phyloP scores from a whole-genome alignment of 2,329 filamentous ascomycete species.

The Ophiosphaerella korrae region DNA sequence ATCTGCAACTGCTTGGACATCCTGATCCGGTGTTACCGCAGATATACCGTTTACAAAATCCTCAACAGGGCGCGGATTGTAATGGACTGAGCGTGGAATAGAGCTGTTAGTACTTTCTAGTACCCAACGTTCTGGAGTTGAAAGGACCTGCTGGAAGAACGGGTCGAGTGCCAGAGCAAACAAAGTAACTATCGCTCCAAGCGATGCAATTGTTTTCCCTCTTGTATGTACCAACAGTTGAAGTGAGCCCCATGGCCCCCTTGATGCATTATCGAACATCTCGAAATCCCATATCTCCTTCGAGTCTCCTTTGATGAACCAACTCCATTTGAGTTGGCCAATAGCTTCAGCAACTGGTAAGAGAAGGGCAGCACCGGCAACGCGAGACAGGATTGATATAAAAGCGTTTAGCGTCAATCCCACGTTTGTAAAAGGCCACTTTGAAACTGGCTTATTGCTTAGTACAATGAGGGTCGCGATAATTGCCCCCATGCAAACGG shows the following conservation, averaged over 20 bases:
- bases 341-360: slow-evolving; percentile 37
- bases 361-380: slow-evolving; percentile 35
- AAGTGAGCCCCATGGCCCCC: slow-evolving; percentile 34
- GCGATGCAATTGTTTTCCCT: slow-evolving; percentile 22
- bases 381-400: slow-evolving; percentile 33
- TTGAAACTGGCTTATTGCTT: slow-evolving; percentile 3
- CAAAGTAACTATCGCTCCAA: slow-evolving; percentile 31
- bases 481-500: slow-evolving; percentile 27
- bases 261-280: slow-evolving; percentile 40
- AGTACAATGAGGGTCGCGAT: slow-evolving; percentile 17
- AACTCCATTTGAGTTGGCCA: slow-evolving; percentile 45
- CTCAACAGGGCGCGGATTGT: slow-evolving; percentile 3
- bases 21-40: background rate
- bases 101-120: slow-evolving; percentile 11
- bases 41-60: background rate
- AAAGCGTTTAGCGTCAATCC: slow-evolving; percentile 34
- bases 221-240: slow-evolving; percentile 24
- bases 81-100: slow-evolving; percentile 15
- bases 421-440: slow-evolving; percentile 16
- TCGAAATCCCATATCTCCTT: slow-evolving; percentile 45
- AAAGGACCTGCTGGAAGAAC: slow-evolving; percentile 40
- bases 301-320: slow-evolving; percentile 34
- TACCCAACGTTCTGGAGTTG: slow-evolving; percentile 28
- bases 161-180: slow-evolving; percentile 29
- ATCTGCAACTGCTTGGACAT: background rate